Base-by-base conservation (phyloP, 78 protist species). In the Monosiga brevicollis region DNA sequence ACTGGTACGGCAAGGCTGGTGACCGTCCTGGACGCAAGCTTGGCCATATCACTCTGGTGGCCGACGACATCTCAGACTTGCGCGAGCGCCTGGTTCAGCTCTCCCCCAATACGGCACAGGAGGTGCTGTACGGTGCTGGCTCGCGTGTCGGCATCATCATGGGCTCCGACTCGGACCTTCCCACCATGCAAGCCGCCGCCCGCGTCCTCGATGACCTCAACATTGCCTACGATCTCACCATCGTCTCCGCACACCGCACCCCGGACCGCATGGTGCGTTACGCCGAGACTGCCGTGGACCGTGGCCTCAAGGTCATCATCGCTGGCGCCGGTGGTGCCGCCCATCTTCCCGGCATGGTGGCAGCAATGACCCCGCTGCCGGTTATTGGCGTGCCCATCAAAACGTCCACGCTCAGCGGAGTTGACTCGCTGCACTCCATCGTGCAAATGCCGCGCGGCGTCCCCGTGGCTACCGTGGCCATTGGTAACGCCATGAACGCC, bases 211-310 rank as follows among this genome's bases (percentile, higher is more conserved):
- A 6, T n/a, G 15, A 72, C 72, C 86, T 95, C 40, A 91, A 79
- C 35, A 90, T 95, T 26, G 92, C 96, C 80, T 93, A 79, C 85
- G 97, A 95, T 87, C 41, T 89, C 76, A 88, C 88, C 43, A 89
- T 95, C 83, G 96, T 93, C n/a, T 92, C 95, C 32, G 97, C 97
- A 37, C 97, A 95, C 80, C 90, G 97, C 79, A 95, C 97, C 20
- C 96, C 97, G 22, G 85, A 83, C 42, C 92, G 96, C 49, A 42
- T 93, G 86, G 81, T 85, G 79, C 87, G 83, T 42, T 95, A 88
- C 75, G 97, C 95, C 35, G 39, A 25, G n/a, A 6, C 81, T 2
- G 97, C 97, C 1, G 87, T 42, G 36, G n/a, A 43, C 9, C 86
- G 95, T n/a, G 94, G 94, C 2, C 62, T 86, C 62, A 37, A 62